A percentile compares a stretch with the other conserved stretches of the same genome.
phyloP scores from a whole-genome alignment of 2,329 filamentous ascomycete genomes.

The Aureobasidium pullulans region DNA sequence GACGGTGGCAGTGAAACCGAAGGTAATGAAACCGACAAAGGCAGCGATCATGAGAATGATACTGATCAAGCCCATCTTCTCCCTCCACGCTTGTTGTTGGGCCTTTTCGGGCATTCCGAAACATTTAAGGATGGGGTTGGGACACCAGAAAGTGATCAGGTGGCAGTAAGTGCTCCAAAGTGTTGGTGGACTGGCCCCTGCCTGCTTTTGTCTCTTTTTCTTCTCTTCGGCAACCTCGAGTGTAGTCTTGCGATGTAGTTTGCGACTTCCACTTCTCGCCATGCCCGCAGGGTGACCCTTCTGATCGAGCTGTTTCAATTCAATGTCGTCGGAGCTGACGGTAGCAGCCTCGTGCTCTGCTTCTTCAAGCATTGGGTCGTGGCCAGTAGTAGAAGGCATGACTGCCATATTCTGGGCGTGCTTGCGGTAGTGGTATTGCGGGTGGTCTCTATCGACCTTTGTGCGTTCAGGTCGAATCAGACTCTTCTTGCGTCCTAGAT shows the following conservation, averaged over 20 bases:
- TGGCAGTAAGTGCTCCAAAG: conserved; percentile 95
- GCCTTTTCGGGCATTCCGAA: conserved; percentile 80
- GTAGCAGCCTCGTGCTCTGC: conserved; percentile 41
- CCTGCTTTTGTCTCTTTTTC: conserved; percentile 48
- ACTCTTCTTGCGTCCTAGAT: conserved; percentile 69
- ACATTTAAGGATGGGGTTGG: conserved; percentile 74
- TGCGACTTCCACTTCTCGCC: conserved; percentile 21
- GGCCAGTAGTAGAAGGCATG: conserved; percentile 82
- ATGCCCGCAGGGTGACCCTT: conserved; percentile 17
- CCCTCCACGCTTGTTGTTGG: conserved; percentile 88
- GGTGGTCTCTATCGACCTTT: conserved; percentile 76
- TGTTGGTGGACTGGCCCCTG: conserved; percentile 68
- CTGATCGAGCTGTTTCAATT: conserved; percentile 41
- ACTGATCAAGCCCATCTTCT: conserved; percentile 95
- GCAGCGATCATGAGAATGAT: conserved; percentile 83
- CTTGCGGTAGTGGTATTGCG: conserved; percentile 92
- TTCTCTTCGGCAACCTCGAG: conserved; percentile 54
- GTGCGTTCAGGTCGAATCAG: conserved; percentile 83
- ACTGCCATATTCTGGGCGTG: conserved; percentile 91
- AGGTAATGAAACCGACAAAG: conserved; percentile 90
- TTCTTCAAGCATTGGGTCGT: conserved; percentile 74
- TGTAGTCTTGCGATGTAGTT: conserved; percentile 46
- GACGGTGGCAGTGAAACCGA: conserved; percentile 87
- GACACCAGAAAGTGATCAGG: conserved; percentile 89
- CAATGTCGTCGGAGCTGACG: conserved; percentile 57